Evolutionary conservation across 176 grass and related monocot species (phyloP), one percentile per base, ranked within the genome.

Genomic region (Zoysia pacifica): DNA sequence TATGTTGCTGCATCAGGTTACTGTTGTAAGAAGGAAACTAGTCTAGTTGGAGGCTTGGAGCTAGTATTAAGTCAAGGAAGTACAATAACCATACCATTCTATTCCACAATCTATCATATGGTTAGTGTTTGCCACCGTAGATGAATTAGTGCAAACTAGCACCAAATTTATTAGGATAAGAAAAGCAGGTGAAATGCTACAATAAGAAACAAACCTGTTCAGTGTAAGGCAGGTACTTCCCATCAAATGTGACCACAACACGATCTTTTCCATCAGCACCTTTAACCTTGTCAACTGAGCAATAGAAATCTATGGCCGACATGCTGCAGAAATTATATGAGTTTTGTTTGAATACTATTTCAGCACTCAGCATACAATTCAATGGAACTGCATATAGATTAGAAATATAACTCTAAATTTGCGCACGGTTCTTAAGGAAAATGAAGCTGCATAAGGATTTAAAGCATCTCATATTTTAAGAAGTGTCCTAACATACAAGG

Each of bases 271-370:
- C 95, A 70, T 98, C 92, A 39, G 87, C 84, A 14, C 86, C 92
- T 81, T 94, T 62, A 72, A 98, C 70, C 87, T 98, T 98, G 67
- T 98, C 92, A 78, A 98, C 92, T 1, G 92, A 94, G 70, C 95
- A 98, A 47, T 89, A 93, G 86, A 94, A 98, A 61, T 98, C 95
- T 85, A 98, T 98, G 66, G 83, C 95, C 2, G 92, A 98, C 95
- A 94, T 94, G 66, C 92, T 98, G 77, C 65, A 82, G 55, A 61
- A 61, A 61, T 61, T 28, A 62, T 10, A 36, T 36, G 9, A 62
- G 7, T 10, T 1, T 7, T 10, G 6, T 61, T 11, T 28, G 7
- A 14, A 5, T 6, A 49, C 6, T 12, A 5, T 52, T 37, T 76
- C 6, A 1, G 36, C n/a, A 45, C 14, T 46, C 43, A n/a, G 43